A percentile compares a stretch with the other conserved stretches of the same genome.
phyloP scores from a whole-genome alignment of 225 moss, liverwort and hornwort genomes.

The Thuidium tamariscinum region DNA sequence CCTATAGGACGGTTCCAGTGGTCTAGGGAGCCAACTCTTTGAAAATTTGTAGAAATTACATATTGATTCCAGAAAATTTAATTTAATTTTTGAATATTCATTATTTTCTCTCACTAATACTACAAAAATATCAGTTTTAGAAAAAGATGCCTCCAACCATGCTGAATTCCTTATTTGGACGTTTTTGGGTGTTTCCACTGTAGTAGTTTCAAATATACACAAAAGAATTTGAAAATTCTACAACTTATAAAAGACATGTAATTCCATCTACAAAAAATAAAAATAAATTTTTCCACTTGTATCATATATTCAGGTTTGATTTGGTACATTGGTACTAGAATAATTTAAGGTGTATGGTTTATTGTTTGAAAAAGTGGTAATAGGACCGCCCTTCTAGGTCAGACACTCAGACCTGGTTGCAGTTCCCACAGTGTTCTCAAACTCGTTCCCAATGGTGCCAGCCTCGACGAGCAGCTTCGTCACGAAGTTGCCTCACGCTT shows the following conservation, averaged over 20 bases:
- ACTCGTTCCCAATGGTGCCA: neutral
- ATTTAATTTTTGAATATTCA: too few relatives aligned
- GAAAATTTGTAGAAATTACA: too few relatives aligned
- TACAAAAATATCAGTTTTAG: too few relatives aligned
- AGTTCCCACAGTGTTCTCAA: neutral
- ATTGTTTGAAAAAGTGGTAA: neutral
- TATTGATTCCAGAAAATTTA: too few relatives aligned
- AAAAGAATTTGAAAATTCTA: neutral
- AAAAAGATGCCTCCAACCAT: too few relatives aligned
- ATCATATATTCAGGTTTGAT: neutral
- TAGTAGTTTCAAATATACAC: neutral
- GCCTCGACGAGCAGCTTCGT: neutral
- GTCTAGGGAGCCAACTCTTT: too few relatives aligned
- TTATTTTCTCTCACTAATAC: too few relatives aligned
- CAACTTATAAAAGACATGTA: neutral
- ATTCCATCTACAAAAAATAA: accelerated
- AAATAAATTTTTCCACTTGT: neutral
- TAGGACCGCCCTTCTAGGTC: neutral
- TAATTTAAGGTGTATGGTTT: too few relatives aligned
- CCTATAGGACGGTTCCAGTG: too few relatives aligned
- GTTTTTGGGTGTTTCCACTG: too few relatives aligned
- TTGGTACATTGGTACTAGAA: too few relatives aligned
- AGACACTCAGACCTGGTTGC: neutral
- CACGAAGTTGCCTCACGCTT: neutral
- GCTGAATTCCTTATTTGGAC: too few relatives aligned